These are phyloP conservation scores for Pugionium cornutum DNA, from an alignment of 345 rosid species.

Conservation along the genomic window DNA sequence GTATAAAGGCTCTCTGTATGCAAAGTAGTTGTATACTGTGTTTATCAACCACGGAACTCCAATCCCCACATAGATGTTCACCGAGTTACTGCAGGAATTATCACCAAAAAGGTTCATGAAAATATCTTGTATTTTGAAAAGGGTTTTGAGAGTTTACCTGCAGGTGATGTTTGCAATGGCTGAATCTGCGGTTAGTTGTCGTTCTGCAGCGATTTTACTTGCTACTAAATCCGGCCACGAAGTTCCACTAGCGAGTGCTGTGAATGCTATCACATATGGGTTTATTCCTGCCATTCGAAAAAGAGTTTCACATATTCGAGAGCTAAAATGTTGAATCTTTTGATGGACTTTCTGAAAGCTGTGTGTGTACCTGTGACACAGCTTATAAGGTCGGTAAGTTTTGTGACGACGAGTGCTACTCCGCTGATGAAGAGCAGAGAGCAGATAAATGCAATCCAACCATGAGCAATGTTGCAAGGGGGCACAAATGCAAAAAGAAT, in stretches of 20 bases:
- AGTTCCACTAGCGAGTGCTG: constrained; percentile 89
- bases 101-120: constrained; percentile 1
- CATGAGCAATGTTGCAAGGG: constrained; percentile 81
- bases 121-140: constrained; percentile 10
- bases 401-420: constrained; percentile 74
- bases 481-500: constrained; percentile 88
- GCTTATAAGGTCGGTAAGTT: constrained; percentile 80
- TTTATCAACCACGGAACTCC: constrained; percentile 95
- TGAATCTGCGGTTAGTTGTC: constrained; percentile 91
- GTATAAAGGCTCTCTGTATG: constrained; percentile 62
- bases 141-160: constrained; percentile 52
- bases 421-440: constrained; percentile 82
- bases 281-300: constrained; percentile 60
- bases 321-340: constrained; percentile 15
- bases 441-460: constrained; percentile 88
- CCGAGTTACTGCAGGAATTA: constrained; percentile 69
- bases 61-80: constrained; percentile 88
- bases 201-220: constrained; percentile 94
- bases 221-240: constrained; percentile 99
- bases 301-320: constrained; percentile 5
- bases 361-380: constrained; percentile 76
- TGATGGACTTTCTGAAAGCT: constrained; percentile 3
- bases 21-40: constrained; percentile 75
- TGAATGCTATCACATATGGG: constrained; percentile 90
- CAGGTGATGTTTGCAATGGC: constrained; percentile 97